Conservation (phyloP, 441 rosid species). For the Geranium incanum region DNA sequence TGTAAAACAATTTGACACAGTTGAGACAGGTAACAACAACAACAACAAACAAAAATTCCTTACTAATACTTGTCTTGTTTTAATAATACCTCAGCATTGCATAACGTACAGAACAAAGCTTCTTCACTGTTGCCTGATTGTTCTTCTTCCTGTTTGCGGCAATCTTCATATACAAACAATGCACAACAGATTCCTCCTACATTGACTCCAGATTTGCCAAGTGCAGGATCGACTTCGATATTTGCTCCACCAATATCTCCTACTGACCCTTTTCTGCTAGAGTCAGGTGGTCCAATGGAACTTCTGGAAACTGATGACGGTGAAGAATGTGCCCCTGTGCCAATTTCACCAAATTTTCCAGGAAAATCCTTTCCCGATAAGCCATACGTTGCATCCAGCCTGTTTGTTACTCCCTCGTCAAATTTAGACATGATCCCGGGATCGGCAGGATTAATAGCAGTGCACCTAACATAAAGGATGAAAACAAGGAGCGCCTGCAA, state of each 20-base stretch:
- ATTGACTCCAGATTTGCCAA: constrained; percentile 27
- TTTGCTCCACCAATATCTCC: constrained; percentile 41
- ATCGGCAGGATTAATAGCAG: constrained; percentile 71
- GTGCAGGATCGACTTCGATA: constrained; percentile 21
- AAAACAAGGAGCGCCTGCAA: constrained; percentile 59
- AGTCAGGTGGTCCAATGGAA: constrained; percentile 50
- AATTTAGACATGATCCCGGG: constrained; percentile 65
- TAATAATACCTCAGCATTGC: constrained; percentile 62
- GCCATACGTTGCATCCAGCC: constrained; percentile 26
- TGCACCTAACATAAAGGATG: constrained; percentile 57
- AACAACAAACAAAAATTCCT: not conserved
- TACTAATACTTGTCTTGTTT: not conserved
- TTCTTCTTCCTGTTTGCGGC: constrained; percentile 45
- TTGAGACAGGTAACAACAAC: not conserved
- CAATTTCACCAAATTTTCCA: constrained; percentile 51
- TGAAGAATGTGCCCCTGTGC: constrained; percentile 50
- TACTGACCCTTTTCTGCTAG: constrained; percentile 60
- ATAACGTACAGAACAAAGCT: constrained; percentile 60
- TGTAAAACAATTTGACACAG: not conserved
- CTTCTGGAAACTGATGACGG: constrained; percentile 73
- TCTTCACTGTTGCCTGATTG: constrained; percentile 48
- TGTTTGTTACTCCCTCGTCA: constrained; percentile 24
- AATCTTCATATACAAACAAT: constrained; percentile 58
- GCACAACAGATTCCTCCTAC: constrained; percentile 46
- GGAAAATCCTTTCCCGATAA: constrained; percentile 38